A percentile compares a stretch with the other conserved stretches of the same genome.
Evolutionary conservation across 1,139 yeast genomes (phyloP).

Genomic region (Sugiyamaella paludigena): DNA sequence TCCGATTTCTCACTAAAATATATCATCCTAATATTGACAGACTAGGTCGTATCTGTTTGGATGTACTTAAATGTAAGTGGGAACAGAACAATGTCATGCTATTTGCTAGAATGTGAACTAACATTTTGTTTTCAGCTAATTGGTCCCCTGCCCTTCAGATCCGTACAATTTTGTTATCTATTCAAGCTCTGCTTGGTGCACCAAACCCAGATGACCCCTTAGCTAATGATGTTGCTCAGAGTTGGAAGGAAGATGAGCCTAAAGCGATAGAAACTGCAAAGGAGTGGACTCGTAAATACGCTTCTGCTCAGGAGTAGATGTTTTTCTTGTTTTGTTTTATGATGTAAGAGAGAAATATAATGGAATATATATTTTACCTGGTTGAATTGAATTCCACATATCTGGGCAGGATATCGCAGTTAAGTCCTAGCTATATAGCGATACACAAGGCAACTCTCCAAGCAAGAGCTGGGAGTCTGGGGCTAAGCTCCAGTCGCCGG

Average conservation of each 20-base stretch:
- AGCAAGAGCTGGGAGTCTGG: too few relatives aligned
- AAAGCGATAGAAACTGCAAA: constrained; percentile 80
- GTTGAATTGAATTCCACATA: too few relatives aligned
- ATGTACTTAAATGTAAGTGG: constrained; percentile 74
- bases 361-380: too few relatives aligned
- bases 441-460: too few relatives aligned
- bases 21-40: constrained; percentile 97
- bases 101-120: neutral
- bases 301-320: constrained; percentile 44
- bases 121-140: constrained; percentile 39
- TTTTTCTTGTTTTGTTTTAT: too few relatives aligned
- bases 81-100: neutral
- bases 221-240: constrained; percentile 96
- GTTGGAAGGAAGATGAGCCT: constrained; percentile 85
- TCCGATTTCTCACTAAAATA: constrained; percentile 84
- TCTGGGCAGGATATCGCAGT: too few relatives aligned
- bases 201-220: constrained; percentile 99
- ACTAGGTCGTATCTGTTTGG: constrained; percentile 91
- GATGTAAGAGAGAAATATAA: too few relatives aligned
- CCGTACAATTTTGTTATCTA: constrained; percentile 85
- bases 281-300: constrained; percentile 79
- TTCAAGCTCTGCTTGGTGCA: constrained; percentile 90
- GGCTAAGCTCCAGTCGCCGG: neutral
- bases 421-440: too few relatives aligned
- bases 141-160: constrained; percentile 99